A percentile compares a stretch with the other conserved stretches of the same genome.
phyloP scores from a whole-genome alignment of 2,329 filamentous ascomycete genomes.

The Colletotrichum melonis region DNA sequence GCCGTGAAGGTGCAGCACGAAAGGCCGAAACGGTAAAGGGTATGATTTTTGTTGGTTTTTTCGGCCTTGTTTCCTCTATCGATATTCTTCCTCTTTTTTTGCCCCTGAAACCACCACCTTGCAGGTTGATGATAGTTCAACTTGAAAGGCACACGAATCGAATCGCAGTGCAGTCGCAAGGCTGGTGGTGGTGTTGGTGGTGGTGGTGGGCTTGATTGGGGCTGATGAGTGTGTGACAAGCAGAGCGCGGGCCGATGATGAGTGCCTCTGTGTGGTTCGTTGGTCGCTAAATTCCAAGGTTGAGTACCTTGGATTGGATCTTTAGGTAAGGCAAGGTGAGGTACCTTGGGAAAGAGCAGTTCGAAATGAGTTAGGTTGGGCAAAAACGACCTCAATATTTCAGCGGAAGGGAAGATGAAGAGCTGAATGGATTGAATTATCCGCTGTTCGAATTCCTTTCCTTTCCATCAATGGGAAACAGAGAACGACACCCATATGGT shows the following conservation, averaged over 20 bases:
- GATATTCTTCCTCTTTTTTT: neutral
- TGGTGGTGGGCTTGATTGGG: neutral
- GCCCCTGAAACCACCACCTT: neutral
- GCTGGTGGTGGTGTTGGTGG: neutral
- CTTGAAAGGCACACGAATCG: neutral
- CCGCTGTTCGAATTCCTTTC: neutral
- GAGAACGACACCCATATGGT: neutral
- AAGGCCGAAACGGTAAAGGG: neutral
- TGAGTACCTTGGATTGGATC: too few species aligned
- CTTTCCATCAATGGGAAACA: neutral
- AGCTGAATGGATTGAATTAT: neutral
- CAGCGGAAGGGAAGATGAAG: neutral
- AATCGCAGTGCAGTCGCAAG: neutral
- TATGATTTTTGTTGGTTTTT: neutral
- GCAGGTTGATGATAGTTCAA: neutral
- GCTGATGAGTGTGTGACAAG: neutral
- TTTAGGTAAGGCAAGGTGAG: too few species aligned
- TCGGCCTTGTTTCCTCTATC: neutral
- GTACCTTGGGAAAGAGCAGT: neutral
- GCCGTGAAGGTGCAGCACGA: neutral
- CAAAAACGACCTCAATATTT: neutral
- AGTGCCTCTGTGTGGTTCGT: neutral
- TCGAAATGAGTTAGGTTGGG: neutral
- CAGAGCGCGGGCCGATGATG: neutral
- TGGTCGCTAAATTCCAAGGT: neutral